These are phyloP conservation scores for Serpula lacrymans DNA, from an alignment of 768 basidiomycete species.

Conservation along the genomic window DNA sequence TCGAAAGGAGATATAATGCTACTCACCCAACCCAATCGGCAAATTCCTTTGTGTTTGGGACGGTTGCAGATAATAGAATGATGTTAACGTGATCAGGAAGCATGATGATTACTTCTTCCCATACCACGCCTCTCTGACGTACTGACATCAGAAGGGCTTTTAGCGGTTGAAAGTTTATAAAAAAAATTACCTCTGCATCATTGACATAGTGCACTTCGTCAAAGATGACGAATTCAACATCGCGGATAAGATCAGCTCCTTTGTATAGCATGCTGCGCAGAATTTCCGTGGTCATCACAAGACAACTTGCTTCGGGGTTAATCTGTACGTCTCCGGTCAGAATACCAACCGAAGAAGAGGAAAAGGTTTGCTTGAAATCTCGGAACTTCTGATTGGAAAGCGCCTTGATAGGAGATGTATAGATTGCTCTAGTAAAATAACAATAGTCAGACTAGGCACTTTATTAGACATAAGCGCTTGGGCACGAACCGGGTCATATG, in stretches of 20 bases:
- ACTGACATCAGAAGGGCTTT: conserved; percentile 7
- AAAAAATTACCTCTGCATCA: conserved; percentile 79
- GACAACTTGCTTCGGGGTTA: conserved; percentile 94
- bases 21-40: conserved; percentile 98
- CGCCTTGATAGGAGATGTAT: conserved; percentile 98
- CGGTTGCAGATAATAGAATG: conserved; percentile 94
- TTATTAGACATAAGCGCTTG: conserved; percentile 8
- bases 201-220: conserved; percentile 99
- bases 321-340: conserved; percentile 99
- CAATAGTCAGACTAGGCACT: conserved; percentile 2
- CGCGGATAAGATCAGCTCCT: conserved; percentile 95
- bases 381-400: conserved; percentile 98
- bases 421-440: conserved; percentile 71
- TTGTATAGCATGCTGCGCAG: conserved; percentile 98
- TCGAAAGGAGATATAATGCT: background rate
- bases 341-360: conserved; percentile 88
- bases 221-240: conserved; percentile 99
- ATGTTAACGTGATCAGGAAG: conserved; percentile 98
- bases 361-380: conserved; percentile 97
- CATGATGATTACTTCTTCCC: conserved; percentile 99
- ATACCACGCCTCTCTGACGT: conserved; percentile 90
- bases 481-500: conserved; percentile 91
- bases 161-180: conserved; percentile 1
- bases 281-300: conserved; percentile 99
- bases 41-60: conserved; percentile 97